phyloP scores from a whole-genome alignment of 306 rosid species.

The Quercus variabilis region DNA sequence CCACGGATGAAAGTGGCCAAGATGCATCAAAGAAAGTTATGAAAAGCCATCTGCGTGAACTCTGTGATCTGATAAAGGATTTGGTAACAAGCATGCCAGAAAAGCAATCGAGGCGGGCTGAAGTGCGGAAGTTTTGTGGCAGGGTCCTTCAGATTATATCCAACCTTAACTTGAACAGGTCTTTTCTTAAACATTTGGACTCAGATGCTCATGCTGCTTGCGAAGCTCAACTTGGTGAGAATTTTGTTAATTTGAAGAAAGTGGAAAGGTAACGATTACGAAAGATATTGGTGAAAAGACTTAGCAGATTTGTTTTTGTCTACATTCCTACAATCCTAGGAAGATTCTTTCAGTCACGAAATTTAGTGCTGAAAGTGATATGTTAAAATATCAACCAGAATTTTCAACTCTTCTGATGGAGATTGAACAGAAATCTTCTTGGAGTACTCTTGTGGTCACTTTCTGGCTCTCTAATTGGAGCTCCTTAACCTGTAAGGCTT shows the following conservation, averaged over 20 bases:
- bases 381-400: slow-evolving; percentile 1
- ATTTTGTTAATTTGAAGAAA: slow-evolving; percentile 48
- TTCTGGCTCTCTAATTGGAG: not conserved
- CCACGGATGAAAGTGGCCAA: slow-evolving; percentile 32
- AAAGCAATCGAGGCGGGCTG: slow-evolving; percentile 63
- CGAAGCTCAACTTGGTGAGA: slow-evolving; percentile 60
- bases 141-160: slow-evolving; percentile 50
- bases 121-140: slow-evolving; percentile 56
- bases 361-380: not conserved
- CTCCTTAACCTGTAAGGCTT: not conserved
- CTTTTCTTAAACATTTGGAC: slow-evolving; percentile 42
- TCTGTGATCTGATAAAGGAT: slow-evolving; percentile 54
- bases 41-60: slow-evolving; percentile 44
- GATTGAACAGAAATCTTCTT: not conserved
- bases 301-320: not conserved
- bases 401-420: not conserved
- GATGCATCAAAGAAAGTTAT: slow-evolving; percentile 46
- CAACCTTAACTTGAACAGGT: slow-evolving; percentile 38
- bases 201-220: slow-evolving; percentile 53
- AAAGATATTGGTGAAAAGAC: not conserved
- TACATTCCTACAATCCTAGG: not conserved
- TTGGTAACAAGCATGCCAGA: slow-evolving; percentile 61
- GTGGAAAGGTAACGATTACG: slow-evolving; percentile 16
- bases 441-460: not conserved
- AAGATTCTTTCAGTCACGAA: not conserved